Evolutionary conservation across 805 yeast genomes (phyloP), one percentile per base, ranked within the genome.

Genomic region (Yarrowia hollandica): DNA sequence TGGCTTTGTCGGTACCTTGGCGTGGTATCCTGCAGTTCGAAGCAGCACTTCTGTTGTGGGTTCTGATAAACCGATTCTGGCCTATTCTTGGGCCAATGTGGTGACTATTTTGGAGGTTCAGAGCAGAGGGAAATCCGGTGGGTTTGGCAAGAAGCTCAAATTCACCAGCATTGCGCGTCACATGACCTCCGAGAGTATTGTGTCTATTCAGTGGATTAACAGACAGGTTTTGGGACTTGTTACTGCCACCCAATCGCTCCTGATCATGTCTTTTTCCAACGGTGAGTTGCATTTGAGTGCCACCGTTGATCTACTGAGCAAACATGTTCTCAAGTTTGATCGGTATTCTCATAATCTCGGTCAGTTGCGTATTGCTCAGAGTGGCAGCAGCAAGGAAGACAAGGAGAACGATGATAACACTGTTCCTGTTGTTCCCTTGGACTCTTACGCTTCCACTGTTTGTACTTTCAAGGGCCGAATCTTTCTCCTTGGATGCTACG

Each of bases 1-100:
- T 31, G 74, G 73, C 0, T 58, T 72, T 23, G 64, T 70, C 25
- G 87, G 84, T 0, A 75, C 80, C 61, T 66, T 84, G 8, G 70
- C 79, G 14, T 86, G 92, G 94, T 84, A 75, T 64, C 94, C 94
- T 0, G 79, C 78, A 10, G 70, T 74, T 3, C 65, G 65, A 9
- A 61, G 44, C 5, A 23, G 50, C 11, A 30, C 38, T 10, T 37
- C 28, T 0, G 52, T 52, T 0, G 28, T 21, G 4, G 59, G 59
- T 15, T 28, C 46, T 5, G 54, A 46, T 14, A 25, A 30, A 11
- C 60, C 67, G 3, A 71, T 77, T 61, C 68, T 88, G 38, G 91
- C 87, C 0, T 87, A 84, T 63, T 76, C 87, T 34, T 86, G 90
- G 86, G 75, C 81, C n/a, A 82, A 83, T 61, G 74, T 76, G 7